Conservation (phyloP, 129 eudicot species). For the Escallonia rubra region DNA sequence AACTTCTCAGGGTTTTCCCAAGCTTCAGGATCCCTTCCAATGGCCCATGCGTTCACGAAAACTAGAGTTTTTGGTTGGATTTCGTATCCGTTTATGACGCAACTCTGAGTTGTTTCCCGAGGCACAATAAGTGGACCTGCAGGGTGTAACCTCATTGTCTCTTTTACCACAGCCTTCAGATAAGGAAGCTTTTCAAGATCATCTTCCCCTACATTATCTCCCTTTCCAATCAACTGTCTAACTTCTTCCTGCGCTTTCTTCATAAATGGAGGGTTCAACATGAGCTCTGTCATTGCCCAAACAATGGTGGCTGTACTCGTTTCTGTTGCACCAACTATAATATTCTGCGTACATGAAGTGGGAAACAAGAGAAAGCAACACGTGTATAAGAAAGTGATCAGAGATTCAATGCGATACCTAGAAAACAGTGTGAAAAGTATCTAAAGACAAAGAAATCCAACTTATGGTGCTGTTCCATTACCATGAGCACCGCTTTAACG, state of each 20-base stretch:
- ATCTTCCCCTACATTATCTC: not conserved
- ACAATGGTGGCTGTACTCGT: conserved; percentile 7
- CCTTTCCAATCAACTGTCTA: not conserved
- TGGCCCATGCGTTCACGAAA: conserved; percentile 4
- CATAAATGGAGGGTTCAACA: not conserved
- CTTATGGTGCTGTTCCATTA: no score
- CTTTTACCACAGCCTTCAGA: not conserved
- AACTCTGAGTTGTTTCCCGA: not conserved
- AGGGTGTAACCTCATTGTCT: not conserved
- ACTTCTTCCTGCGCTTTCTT: not conserved
- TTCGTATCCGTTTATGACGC: not conserved
- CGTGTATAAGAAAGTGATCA: no score
- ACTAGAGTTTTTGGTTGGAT: conserved; percentile 4
- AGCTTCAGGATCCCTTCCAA: conserved; percentile 14
- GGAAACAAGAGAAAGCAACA: no score
- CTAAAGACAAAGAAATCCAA: no score
- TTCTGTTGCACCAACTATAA: conserved; percentile 1
- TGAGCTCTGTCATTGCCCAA: conserved; percentile 1
- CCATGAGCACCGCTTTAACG: conserved; percentile 1
- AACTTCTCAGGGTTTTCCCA: conserved; percentile 5
- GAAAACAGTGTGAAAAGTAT: no score
- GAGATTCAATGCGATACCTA: no score
- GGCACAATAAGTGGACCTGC: not conserved
- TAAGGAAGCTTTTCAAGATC: conserved; percentile 3
- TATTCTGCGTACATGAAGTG: not conserved